Conservation (phyloP, 78 protist genomes). For the Dictyostelium brefeldianum region DNA sequence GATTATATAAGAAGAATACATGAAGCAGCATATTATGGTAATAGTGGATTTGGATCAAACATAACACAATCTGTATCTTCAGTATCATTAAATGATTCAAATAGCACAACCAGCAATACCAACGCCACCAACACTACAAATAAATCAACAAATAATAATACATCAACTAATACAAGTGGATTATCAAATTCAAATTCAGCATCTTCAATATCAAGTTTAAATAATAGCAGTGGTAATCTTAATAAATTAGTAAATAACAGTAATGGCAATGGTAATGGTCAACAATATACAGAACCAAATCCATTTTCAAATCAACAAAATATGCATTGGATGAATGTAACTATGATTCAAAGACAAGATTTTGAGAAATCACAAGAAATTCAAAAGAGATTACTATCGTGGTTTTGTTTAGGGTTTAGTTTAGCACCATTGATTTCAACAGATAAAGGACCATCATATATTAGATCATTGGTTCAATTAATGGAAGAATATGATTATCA, state of each 20-base stretch:
- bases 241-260: not conserved
- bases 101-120: not conserved
- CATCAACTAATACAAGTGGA: constrained; percentile 17
- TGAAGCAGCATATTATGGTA: constrained; percentile 68
- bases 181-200: constrained; percentile 8
- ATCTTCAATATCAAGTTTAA: constrained; percentile 10
- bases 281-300: constrained; percentile 2
- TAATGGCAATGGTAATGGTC: not conserved
- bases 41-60: not conserved
- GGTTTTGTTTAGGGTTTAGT: constrained; percentile 80
- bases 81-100: not conserved
- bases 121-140: not conserved
- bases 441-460: constrained; percentile 72
- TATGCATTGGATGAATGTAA: constrained; percentile 80
- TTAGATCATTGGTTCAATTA: constrained; percentile 60
- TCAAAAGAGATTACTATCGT: constrained; percentile 58
- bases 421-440: constrained; percentile 59
- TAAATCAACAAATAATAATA: not conserved
- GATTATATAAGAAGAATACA: constrained; percentile 78
- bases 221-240: not conserved
- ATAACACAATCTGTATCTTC: not conserved
- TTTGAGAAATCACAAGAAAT: constrained; percentile 53
- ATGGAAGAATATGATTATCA: constrained; percentile 82
- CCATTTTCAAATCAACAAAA: constrained; percentile 4
- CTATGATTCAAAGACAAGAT: constrained; percentile 39